Base-by-base conservation (phyloP, 805 yeast genomes). In the Lachancea sp. region DNA sequence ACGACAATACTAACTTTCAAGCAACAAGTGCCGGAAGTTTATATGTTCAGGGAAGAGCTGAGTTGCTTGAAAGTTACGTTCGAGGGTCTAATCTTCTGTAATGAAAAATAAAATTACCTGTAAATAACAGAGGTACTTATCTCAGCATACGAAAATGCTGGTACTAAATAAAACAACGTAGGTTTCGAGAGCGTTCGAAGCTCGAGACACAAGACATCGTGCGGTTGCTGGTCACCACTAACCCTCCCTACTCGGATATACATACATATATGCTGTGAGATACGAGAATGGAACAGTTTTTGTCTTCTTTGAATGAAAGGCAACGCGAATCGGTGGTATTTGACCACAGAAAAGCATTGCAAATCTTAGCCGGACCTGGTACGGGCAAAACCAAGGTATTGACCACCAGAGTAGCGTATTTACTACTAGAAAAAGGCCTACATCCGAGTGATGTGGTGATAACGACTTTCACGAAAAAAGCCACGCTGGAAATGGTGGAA, bases 391-490 rank as follows among this genome's bases (percentile, higher is more conserved):
- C 98, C 2, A 80, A 78, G 56, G 90, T 92, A 1, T 61, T 90
- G 21, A 79, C 86, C 0, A 71, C 87, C 1, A 67, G 96, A 33
- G 92, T 89, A 8, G 89, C 89, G 0, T 74, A 78, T 51, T 64
- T 89, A 21, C 49, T 89, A 6, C 44, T 74, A 3, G 58, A 71
- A 7, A 68, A 73, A 25, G 61, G 69, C 1, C 59, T 84, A 0
- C 65, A 68, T 1, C 89, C 97, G 0, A 66, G 69, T 24, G 64
- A 72, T 34, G 71, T 92, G 15, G 73, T 90, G 1, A 92, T 89
- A 16, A 86, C 96, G 5, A 89, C 97, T 0, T 90, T 90, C 65
- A 90, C 97, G 9, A 84, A 85, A 51, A 85, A 83, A 52, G 97
- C 98, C 0, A 94, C 97, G 1, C 73, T 69, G 38, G 97, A 90